phyloP scores from a whole-genome alignment of 768 basidiomycete species.

The Suillus fuscotomentosus region DNA sequence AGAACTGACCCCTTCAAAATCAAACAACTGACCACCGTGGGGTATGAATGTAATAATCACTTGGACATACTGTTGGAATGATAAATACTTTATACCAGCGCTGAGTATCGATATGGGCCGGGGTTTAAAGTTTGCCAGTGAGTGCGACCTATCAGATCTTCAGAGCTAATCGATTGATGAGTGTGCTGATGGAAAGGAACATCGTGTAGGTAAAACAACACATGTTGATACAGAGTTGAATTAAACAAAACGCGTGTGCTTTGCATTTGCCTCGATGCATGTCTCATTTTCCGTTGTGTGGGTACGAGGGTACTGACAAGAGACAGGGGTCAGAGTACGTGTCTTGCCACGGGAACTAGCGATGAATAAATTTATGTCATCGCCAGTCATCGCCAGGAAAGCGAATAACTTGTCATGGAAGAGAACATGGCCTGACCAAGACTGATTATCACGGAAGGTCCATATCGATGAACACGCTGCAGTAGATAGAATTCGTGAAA shows the following conservation, averaged over 20 bases:
- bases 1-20: background rate
- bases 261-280: background rate
- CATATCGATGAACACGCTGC: background rate
- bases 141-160: background rate
- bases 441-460: background rate
- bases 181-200: background rate
- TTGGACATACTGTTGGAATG: background rate
- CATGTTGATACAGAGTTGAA: background rate
- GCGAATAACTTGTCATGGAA: background rate
- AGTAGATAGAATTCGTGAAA: background rate
- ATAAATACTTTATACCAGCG: background rate
- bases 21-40: background rate
- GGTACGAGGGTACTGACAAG: background rate
- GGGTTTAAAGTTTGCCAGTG: background rate
- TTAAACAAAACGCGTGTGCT: background rate
- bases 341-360: background rate
- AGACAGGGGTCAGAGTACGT: background rate
- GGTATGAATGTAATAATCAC: background rate
- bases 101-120: background rate
- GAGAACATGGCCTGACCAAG: background rate
- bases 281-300: constrained; percentile 1
- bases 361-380: background rate
- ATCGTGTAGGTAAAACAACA: background rate
- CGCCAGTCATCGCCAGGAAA: background rate
- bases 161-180: background rate